These are phyloP conservation scores for Termitomyces sp. DNA, from an alignment of 768 basidiomycete species.

Conservation along the genomic window DNA sequence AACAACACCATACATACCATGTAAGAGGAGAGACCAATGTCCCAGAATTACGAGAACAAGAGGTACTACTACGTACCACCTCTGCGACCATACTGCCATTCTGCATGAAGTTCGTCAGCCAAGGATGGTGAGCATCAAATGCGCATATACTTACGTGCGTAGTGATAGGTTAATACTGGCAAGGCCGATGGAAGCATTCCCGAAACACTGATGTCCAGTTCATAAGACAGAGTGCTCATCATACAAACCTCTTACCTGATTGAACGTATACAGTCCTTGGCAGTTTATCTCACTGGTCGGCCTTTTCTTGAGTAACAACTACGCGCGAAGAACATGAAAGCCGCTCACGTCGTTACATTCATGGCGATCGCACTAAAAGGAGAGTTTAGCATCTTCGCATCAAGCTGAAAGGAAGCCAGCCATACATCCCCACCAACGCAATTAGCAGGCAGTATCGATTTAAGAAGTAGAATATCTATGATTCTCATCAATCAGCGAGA, in stretches of 20 bases:
- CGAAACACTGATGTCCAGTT: constrained; percentile 34
- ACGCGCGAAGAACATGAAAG: not conserved
- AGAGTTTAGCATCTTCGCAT: constrained; percentile 4
- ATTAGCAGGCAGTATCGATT: constrained; percentile 64
- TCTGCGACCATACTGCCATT: constrained; percentile 69
- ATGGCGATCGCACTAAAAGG: constrained; percentile 47
- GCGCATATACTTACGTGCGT: constrained; percentile 46
- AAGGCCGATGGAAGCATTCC: constrained; percentile 64
- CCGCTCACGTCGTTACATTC: constrained; percentile 48
- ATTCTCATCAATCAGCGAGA: not conserved
- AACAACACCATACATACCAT: constrained; percentile 37
- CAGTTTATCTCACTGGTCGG: constrained; percentile 49
- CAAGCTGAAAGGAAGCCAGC: not conserved
- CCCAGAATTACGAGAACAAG: constrained; percentile 57
- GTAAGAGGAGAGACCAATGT: constrained; percentile 69
- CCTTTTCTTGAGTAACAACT: not conserved
- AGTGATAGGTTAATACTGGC: constrained; percentile 71
- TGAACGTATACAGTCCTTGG: constrained; percentile 67
- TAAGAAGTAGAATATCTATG: constrained; percentile 64
- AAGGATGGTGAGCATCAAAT: not conserved
- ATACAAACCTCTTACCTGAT: constrained; percentile 33
- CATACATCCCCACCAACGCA: constrained; percentile 69
- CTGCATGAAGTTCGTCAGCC: constrained; percentile 25
- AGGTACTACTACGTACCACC: constrained; percentile 46
- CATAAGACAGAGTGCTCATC: not conserved